These are phyloP conservation scores for Linnemannia zychae DNA, from an alignment of 192 early-diverging fungal species.

Conservation along the genomic window DNA sequence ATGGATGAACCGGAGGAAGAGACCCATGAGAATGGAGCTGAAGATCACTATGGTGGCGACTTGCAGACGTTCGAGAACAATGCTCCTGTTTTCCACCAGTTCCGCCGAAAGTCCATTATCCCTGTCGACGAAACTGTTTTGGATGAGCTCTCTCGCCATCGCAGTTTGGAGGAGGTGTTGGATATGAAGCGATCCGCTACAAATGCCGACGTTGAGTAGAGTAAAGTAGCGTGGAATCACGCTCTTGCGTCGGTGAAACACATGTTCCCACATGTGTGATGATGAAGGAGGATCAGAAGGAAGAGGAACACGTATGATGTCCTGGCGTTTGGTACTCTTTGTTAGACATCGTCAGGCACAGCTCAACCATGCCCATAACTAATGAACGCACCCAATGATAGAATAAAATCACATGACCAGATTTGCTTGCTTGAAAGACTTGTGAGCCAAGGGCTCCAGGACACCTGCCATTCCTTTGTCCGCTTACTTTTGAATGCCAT, in stretches of 20 bases:
- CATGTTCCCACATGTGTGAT: background rate
- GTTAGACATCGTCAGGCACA: background rate
- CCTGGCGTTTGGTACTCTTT: background rate
- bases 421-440: background rate
- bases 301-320: background rate
- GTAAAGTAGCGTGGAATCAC: background rate
- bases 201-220: conserved; percentile 16
- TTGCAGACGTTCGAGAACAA: conserved; percentile 63
- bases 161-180: conserved; percentile 70
- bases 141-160: conserved; percentile 67
- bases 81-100: conserved; percentile 60
- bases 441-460: background rate
- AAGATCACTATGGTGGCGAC: conserved; percentile 49
- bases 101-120: conserved; percentile 74
- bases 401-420: conserved; percentile 12
- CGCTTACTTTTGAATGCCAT: conserved; percentile 21
- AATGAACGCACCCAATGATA: conserved; percentile 9
- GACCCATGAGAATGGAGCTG: conserved; percentile 18
- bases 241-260: background rate
- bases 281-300: background rate
- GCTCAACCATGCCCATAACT: background rate
- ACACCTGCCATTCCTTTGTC: background rate
- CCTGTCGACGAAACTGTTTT: conserved; percentile 75
- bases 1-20: conserved; percentile 38
- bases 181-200: conserved; percentile 40